phyloP scores from a whole-genome alignment of 73 alveolate genomes.

The Paramecium pentaurelia region DNA sequence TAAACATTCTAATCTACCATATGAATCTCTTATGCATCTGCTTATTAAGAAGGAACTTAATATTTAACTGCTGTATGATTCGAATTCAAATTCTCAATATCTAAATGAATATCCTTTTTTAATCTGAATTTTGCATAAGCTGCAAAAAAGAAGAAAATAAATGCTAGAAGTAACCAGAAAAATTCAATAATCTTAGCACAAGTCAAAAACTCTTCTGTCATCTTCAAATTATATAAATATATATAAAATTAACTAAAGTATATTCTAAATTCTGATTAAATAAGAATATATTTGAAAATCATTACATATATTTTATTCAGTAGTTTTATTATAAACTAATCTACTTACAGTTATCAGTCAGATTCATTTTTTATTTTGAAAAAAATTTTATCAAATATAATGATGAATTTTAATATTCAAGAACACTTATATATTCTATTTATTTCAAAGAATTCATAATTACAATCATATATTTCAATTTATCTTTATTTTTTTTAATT shows the following conservation, averaged over 20 bases:
- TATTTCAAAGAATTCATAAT: neutral
- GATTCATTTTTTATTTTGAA: neutral
- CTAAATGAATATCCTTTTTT: conserved; percentile 1
- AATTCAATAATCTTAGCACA: neutral
- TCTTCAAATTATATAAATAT: neutral
- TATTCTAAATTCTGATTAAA: neutral
- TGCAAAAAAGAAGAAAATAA: neutral
- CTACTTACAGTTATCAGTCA: neutral
- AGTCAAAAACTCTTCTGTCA: neutral
- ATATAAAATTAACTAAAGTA: neutral
- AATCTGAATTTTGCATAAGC: conserved; percentile 1
- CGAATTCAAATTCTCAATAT: neutral
- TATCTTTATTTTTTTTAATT: neutral
- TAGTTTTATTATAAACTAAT: neutral
- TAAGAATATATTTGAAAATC: neutral
- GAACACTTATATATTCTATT: neutral
- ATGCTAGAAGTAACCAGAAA: neutral
- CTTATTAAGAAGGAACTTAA: neutral
- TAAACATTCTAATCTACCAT: neutral
- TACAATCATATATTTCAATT: neutral
- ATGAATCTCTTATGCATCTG: neutral
- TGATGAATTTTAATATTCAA: neutral
- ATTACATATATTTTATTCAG: neutral
- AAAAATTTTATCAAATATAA: neutral
- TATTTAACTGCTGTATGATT: neutral